These are phyloP conservation scores for Fonsecaea multimorphosa DNA, from an alignment of 2,329 filamentous ascomycete species.

Conservation along the genomic window DNA sequence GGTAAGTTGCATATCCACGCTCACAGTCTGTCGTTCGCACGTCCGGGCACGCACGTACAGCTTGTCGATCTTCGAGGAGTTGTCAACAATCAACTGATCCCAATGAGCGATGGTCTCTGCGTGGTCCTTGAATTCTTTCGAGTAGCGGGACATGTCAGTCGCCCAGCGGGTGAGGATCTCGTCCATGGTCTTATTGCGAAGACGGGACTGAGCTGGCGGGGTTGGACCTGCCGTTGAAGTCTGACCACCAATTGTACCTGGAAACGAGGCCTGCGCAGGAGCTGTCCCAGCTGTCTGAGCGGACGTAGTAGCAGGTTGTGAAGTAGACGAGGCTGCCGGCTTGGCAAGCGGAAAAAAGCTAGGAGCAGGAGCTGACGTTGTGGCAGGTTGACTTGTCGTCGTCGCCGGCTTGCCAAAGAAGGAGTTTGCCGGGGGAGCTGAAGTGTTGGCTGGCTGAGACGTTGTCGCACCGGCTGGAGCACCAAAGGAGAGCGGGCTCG, in stretches of 20 bases:
- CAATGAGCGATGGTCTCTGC: slow-evolving; percentile 85
- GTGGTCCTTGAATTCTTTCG: slow-evolving; percentile 93
- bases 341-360: slow-evolving; percentile 10
- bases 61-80: slow-evolving; percentile 92
- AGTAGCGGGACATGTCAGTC: slow-evolving; percentile 91
- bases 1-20: slow-evolving; percentile 89
- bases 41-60: slow-evolving; percentile 91
- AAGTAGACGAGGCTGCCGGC: slow-evolving; percentile 31
- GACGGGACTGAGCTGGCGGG: slow-evolving; percentile 78
- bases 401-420: slow-evolving; percentile 44
- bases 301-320: slow-evolving; percentile 23
- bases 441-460: slow-evolving; percentile 32
- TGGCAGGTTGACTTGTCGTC: slow-evolving; percentile 41
- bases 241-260: slow-evolving; percentile 53
- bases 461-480: slow-evolving; percentile 36
- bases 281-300: slow-evolving; percentile 23
- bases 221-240: slow-evolving; percentile 80
- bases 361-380: slow-evolving; percentile 41
- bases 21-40: slow-evolving; percentile 87
- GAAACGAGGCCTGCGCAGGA: slow-evolving; percentile 23
- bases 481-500: slow-evolving; percentile 41
- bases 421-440: slow-evolving; percentile 36
- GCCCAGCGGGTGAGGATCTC: slow-evolving; percentile 98
- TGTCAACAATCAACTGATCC: slow-evolving; percentile 92
- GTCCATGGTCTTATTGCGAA: slow-evolving; percentile 99